These are phyloP conservation scores for Globisporangium paddicum DNA, from an alignment of 352 stramenopile genomes.

Conservation along the genomic window DNA sequence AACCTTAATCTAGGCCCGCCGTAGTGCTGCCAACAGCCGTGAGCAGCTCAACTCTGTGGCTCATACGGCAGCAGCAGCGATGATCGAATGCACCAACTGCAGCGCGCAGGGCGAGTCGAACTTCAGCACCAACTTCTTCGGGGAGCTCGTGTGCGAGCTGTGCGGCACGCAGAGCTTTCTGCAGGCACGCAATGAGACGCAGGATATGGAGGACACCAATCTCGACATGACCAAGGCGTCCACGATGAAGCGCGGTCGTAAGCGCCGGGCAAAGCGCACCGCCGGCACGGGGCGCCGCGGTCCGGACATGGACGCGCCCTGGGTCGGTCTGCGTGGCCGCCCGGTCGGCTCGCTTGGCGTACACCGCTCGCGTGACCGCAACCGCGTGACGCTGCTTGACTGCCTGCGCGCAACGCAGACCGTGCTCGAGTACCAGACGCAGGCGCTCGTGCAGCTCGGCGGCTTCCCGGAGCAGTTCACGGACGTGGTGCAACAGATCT, in stretches of 20 bases:
- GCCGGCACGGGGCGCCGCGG: neutral
- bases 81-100: constrained; percentile 76
- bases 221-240: constrained; percentile 32
- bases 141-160: constrained; percentile 81
- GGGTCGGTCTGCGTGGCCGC: neutral
- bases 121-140: constrained; percentile 84
- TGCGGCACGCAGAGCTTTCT: constrained; percentile 82
- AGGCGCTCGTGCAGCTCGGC: constrained; percentile 31
- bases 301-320: neutral
- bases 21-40: neutral
- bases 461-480: constrained; percentile 37
- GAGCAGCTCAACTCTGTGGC: neutral
- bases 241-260: constrained; percentile 29
- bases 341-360: neutral
- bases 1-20: too few relatives aligned
- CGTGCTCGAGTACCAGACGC: constrained; percentile 50
- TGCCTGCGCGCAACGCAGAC: constrained; percentile 59
- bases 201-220: constrained; percentile 72
- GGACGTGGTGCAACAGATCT: constrained; percentile 49
- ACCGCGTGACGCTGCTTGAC: constrained; percentile 40
- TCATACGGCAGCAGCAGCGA: constrained; percentile 5
- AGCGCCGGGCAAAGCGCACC: constrained; percentile 25
- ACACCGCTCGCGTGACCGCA: constrained; percentile 1
- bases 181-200: constrained; percentile 78
- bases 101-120: constrained; percentile 66